Evolutionary conservation across 2,329 filamentous ascomycete genomes (phyloP).

Genomic region (Epichloe sp.): DNA sequence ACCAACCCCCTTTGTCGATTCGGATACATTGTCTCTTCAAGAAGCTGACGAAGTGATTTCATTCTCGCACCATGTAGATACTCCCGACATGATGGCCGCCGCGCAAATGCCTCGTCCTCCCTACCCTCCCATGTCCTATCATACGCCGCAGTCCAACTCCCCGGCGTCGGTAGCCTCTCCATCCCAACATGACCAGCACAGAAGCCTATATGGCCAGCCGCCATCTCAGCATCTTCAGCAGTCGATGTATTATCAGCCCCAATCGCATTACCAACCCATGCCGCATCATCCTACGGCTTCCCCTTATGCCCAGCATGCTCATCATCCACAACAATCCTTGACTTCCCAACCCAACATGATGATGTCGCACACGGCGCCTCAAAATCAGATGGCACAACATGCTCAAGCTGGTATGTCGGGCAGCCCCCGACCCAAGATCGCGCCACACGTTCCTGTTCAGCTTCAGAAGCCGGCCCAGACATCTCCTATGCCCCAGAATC

Average conservation of each 20-base stretch:
- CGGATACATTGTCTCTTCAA: neutral
- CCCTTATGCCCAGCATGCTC: constrained; percentile 47
- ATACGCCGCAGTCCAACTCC: constrained; percentile 90
- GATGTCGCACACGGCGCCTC: constrained; percentile 47
- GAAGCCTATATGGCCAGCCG: constrained; percentile 73
- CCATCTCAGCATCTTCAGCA: constrained; percentile 65
- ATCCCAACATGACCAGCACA: constrained; percentile 77
- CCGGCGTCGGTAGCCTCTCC: constrained; percentile 86
- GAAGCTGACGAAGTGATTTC: neutral
- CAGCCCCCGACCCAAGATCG: constrained; percentile 51
- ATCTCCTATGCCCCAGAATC: constrained; percentile 27
- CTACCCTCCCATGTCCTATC: constrained; percentile 81
- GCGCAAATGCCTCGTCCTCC: constrained; percentile 57
- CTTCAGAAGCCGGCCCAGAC: constrained; percentile 40
- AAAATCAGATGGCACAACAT: constrained; percentile 46
- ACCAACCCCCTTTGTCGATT: neutral
- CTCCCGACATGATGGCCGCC: constrained; percentile 55
- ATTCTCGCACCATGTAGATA: constrained; percentile 26
- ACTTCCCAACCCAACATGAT: constrained; percentile 53
- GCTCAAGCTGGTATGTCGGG: constrained; percentile 41
- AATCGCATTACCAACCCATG: constrained; percentile 53
- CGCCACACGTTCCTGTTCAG: constrained; percentile 47
- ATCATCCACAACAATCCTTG: constrained; percentile 35
- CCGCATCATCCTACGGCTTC: constrained; percentile 46
- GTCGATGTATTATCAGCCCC: constrained; percentile 62